Percentiles rank a stretch among this genome's conserved stretches.
These are phyloP conservation scores for Bretziella fagacearum DNA, from an alignment of 2,329 filamentous ascomycete genomes.

Conservation along the genomic window DNA sequence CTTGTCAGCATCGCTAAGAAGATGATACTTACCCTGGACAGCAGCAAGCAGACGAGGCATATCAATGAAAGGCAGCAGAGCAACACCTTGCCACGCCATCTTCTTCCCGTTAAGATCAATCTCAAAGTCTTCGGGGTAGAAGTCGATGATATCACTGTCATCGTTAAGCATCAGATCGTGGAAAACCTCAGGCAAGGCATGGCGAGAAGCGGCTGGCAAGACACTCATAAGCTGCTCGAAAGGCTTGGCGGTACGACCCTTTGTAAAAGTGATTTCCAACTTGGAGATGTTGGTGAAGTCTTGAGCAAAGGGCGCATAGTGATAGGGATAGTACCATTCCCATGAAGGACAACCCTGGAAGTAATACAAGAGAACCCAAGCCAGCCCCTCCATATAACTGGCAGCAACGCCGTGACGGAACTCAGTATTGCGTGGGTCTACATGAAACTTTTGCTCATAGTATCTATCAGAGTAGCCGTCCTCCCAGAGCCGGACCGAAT, in stretches of 20 bases:
- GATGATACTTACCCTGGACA: conserved; percentile 66
- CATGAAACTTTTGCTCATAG: conserved; percentile 91
- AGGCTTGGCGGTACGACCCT: conserved; percentile 70
- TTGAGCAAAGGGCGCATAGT: conserved; percentile 92
- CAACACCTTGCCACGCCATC: conserved; percentile 94
- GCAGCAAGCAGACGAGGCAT: conserved; percentile 69
- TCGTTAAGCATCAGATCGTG: conserved; percentile 77
- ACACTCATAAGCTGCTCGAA: conserved; percentile 99
- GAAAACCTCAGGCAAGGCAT: conserved; percentile 77
- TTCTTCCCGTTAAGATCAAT: conserved; percentile 96
- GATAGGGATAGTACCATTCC: conserved; percentile 98
- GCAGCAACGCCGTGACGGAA: conserved; percentile 80
- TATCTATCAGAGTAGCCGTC: conserved; percentile 89
- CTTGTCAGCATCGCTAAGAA: conserved; percentile 59
- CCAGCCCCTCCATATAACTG: conserved; percentile 85
- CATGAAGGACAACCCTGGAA: conserved; percentile 96
- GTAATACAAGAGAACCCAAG: conserved; percentile 93
- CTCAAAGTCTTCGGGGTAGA: conserved; percentile 88
- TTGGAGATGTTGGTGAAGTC: conserved; percentile 76
- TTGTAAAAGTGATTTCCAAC: conserved; percentile 65
- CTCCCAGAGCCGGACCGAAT: conserved; percentile 85
- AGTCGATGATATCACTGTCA: conserved; percentile 87
- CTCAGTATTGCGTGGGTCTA: conserved; percentile 59
- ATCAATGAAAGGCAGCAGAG: conserved; percentile 88
- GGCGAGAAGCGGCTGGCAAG: conserved; percentile 78